phyloP scores from a whole-genome alignment of 2,329 filamentous ascomycete genomes.

The Aspergillus latus region DNA sequence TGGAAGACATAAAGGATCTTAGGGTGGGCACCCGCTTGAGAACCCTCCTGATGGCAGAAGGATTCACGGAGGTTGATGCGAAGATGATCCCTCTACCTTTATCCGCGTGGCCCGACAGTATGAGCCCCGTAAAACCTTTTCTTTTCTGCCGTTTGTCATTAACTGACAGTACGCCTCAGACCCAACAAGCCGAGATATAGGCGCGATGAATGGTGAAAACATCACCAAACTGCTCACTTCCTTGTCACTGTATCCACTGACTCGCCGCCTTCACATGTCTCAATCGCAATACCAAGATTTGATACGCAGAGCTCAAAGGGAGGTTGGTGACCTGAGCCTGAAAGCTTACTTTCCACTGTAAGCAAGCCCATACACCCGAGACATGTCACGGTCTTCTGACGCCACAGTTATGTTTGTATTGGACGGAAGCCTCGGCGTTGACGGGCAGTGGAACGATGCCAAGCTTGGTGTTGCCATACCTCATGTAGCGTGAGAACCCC shows the following conservation, averaged over 20 bases:
- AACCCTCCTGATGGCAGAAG: conserved; percentile 59
- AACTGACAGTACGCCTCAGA: conserved; percentile 37
- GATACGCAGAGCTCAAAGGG: conserved; percentile 38
- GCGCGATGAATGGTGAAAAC: conserved; percentile 41
- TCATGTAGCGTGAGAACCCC: neutral
- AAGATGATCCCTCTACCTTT: conserved; percentile 66
- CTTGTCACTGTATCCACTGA: conserved; percentile 47
- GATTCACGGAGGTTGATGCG: conserved; percentile 67
- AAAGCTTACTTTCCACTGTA: conserved; percentile 50
- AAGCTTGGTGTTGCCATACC: neutral
- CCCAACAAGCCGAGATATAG: conserved; percentile 43
- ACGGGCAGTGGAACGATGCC: neutral
- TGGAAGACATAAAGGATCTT: conserved; percentile 66
- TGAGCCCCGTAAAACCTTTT: conserved; percentile 21
- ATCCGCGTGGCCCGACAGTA: conserved; percentile 69
- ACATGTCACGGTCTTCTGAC: conserved; percentile 20
- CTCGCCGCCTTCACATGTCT: conserved; percentile 43
- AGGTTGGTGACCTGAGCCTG: conserved; percentile 37
- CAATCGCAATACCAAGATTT: conserved; percentile 38
- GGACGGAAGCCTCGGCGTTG: conserved; percentile 36
- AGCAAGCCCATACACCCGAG: conserved; percentile 19
- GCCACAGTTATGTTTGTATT: conserved; percentile 43
- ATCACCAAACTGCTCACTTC: conserved; percentile 39
- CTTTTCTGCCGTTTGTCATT: neutral
- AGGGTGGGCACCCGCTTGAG: conserved; percentile 62